Evolutionary conservation across 176 grass and related monocot genomes (phyloP).

Genomic region (Carex myosuroides): DNA sequence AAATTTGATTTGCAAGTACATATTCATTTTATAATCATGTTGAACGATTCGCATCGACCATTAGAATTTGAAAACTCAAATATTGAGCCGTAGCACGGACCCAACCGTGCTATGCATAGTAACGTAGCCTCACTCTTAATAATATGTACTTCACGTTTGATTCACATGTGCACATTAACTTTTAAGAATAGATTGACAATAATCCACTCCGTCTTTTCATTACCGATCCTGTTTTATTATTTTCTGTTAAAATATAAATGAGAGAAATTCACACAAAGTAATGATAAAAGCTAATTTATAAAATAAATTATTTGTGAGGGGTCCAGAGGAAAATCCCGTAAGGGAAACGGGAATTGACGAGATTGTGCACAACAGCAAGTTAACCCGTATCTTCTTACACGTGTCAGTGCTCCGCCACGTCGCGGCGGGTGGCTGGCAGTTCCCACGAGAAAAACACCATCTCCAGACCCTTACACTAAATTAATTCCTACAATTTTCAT

Average conservation of each 20-base stretch:
- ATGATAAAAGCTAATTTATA: background rate
- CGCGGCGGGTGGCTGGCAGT: background rate
- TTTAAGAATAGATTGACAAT: background rate
- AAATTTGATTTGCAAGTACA: too few relatives aligned
- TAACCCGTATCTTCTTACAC: slow-evolving; percentile 15
- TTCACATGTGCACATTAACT: background rate
- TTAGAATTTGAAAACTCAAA: too few relatives aligned
- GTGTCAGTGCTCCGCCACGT: slow-evolving; percentile 30
- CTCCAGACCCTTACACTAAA: background rate
- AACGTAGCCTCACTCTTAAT: too few relatives aligned
- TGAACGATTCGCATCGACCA: too few relatives aligned
- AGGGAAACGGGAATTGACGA: background rate
- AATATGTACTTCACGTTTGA: background rate
- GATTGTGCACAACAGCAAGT: background rate
- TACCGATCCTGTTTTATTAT: background rate
- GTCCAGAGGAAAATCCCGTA: background rate
- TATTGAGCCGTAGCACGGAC: too few relatives aligned
- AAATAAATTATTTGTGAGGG: background rate
- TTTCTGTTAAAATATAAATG: background rate
- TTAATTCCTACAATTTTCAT: background rate
- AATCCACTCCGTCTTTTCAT: too few relatives aligned
- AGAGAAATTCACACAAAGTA: background rate
- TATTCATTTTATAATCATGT: too few relatives aligned
- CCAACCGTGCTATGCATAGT: too few relatives aligned
- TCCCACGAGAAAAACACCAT: slow-evolving; percentile 22